These are phyloP conservation scores for Thielaviopsis punctulata DNA, from an alignment of 2,329 filamentous ascomycete genomes.

Conservation along the genomic window DNA sequence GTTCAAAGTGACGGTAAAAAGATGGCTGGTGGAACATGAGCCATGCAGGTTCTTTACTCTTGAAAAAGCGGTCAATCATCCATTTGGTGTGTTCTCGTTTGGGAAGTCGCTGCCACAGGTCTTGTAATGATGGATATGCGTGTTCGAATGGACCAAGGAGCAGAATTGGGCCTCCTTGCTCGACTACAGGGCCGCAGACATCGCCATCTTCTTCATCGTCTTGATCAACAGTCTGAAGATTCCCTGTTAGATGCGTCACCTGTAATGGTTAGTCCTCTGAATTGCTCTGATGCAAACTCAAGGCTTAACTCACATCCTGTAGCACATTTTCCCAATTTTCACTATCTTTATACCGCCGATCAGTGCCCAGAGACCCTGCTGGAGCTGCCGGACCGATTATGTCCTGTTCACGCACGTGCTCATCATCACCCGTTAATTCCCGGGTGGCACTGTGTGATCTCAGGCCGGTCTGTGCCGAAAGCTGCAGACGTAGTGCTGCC, in stretches of 20 bases:
- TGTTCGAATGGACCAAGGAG: conserved; percentile 15
- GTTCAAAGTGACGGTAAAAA: conserved; percentile 17
- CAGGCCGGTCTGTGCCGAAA: not conserved
- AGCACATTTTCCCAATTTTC: conserved; percentile 20
- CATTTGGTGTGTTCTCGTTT: conserved; percentile 15
- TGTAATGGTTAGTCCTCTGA: conserved; percentile 5
- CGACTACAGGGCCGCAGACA: conserved; percentile 11
- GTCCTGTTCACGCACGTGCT: conserved; percentile 9
- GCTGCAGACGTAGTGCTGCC: not conserved
- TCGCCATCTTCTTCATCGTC: conserved; percentile 14
- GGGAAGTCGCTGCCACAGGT: conserved; percentile 15
- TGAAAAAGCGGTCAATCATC: conserved; percentile 18
- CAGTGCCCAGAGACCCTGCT: conserved; percentile 14
- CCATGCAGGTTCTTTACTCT: conserved; percentile 17
- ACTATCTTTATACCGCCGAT: conserved; percentile 17
- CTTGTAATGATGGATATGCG: conserved; percentile 9
- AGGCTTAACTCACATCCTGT: conserved; percentile 15
- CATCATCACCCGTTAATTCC: not conserved
- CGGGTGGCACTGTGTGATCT: not conserved
- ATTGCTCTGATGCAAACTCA: not conserved
- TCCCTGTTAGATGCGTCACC: conserved; percentile 14
- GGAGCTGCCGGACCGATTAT: conserved; percentile 9
- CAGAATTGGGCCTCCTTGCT: conserved; percentile 14
- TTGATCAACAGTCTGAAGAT: conserved; percentile 14
- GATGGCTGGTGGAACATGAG: conserved; percentile 19